Conservation (phyloP, 805 yeast species). For the Metschnikowia lochheadii region DNA sequence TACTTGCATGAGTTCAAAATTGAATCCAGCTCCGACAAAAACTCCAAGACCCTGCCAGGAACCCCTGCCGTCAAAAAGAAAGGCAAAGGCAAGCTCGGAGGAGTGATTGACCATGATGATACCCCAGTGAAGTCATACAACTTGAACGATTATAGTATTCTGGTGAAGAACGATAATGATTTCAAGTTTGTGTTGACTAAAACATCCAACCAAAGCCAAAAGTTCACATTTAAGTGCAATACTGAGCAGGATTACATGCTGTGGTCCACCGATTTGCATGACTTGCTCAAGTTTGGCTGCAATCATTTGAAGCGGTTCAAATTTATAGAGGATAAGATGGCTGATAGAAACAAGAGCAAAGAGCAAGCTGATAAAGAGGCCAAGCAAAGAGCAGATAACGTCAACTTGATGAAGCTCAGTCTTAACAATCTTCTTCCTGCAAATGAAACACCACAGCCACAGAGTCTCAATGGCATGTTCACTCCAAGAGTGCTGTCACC, state of each 20-base stretch:
- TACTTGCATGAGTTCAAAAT: constrained; percentile 41
- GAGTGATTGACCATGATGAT: constrained; percentile 38
- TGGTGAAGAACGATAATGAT: constrained; percentile 29
- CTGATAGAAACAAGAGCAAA: constrained; percentile 14
- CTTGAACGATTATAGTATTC: constrained; percentile 34
- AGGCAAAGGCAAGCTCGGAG: constrained; percentile 35
- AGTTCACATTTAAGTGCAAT: constrained; percentile 43
- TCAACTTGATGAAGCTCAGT: constrained; percentile 13
- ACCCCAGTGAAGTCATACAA: constrained; percentile 39
- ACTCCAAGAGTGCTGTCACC: constrained; percentile 39
- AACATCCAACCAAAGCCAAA: constrained; percentile 25
- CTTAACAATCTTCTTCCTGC: constrained; percentile 14
- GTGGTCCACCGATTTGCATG: constrained; percentile 56
- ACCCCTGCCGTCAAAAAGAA: constrained; percentile 12
- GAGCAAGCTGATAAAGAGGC: constrained; percentile 1
- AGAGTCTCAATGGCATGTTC: constrained; percentile 32
- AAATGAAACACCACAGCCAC: constrained; percentile 8
- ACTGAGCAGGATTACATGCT: constrained; percentile 40
- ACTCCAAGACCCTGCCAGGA: constrained; percentile 9
- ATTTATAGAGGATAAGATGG: constrained; percentile 42
- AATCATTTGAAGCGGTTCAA: constrained; percentile 48
- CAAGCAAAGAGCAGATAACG: constrained; percentile 3
- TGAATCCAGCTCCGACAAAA: constrained; percentile 20
- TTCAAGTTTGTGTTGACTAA: constrained; percentile 34
- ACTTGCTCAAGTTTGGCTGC: constrained; percentile 44